Evolutionary conservation across 2,329 filamentous ascomycete genomes (phyloP), one percentile per base, ranked within the genome.

Genomic region (Curvularia spicifera): DNA sequence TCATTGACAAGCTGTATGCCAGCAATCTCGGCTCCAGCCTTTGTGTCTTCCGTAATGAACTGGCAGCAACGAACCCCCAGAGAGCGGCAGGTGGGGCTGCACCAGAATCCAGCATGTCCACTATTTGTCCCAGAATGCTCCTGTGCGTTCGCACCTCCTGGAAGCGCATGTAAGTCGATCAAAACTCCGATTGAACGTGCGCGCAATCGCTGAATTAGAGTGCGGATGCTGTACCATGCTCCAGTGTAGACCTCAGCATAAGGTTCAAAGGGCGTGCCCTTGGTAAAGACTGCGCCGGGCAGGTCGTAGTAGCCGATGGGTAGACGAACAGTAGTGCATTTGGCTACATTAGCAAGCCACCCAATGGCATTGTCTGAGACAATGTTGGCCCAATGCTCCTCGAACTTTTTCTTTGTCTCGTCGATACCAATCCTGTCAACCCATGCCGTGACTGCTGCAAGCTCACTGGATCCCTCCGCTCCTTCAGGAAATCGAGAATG

Each of bases 1-100:
- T 87, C 85, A 53, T 87, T 87, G 54, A 82, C 80, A 22, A 87
- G 66, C 69, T 87, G 84, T n/a, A 88, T 71, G 0, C 85, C 85
- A 18, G 82, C 74, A 2, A 87, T 78, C 2, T 78, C 71, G 55
- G 83, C 77, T 12, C 76, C 74, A 18, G 67, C 69, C 8, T 64
- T 68, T 6, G 81, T 75, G 64, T 86, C 79, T 28, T 79, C 71
- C 1, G 82, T 81, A 37, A 87, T 78, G 63, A 84, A 85, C 37
- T 79, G 73, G 7, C 83, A 67, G 55, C 81, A 83, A 22, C 78
- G 73, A n/a, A 78, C 78, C 1, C 80, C 81, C 5, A 83, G 73
- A 12, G 78, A 72, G 20, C 81, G 78, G 61, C 84, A 78, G 10
- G 68, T 68, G 2, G 63, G 56, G 15, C 77, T 81, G 0, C 64